These are phyloP conservation scores for Microsporum canis DNA, from an alignment of 2,329 filamentous ascomycete species.

Conservation along the genomic window DNA sequence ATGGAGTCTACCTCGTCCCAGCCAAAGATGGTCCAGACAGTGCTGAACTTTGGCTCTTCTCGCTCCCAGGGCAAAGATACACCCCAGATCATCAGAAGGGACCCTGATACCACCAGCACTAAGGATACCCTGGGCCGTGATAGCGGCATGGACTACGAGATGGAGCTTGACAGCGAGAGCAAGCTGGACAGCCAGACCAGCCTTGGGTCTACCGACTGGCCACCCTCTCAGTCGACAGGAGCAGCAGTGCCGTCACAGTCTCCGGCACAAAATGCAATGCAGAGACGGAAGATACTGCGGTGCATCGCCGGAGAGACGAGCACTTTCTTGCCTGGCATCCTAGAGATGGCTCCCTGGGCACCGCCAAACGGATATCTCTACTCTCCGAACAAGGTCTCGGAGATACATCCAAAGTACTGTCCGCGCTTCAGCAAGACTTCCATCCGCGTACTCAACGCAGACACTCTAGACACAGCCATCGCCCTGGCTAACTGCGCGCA, in stretches of 20 bases:
- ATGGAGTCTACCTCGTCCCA: background rate
- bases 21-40: constrained; percentile 14
- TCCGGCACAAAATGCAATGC: background rate
- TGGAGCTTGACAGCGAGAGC: constrained; percentile 10
- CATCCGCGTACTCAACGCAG: constrained; percentile 45
- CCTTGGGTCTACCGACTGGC: background rate
- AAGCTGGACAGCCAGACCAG: constrained; percentile 6
- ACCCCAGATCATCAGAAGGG: background rate
- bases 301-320: constrained; percentile 40
- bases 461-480: constrained; percentile 48
- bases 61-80: background rate
- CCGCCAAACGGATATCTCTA: constrained; percentile 31
- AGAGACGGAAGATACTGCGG: constrained; percentile 24
- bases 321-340: constrained; percentile 37
- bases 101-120: background rate
- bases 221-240: background rate
- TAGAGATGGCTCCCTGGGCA: constrained; percentile 35
- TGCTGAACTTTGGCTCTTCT: constrained; percentile 14
- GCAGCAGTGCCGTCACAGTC: background rate
- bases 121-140: background rate
- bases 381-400: constrained; percentile 28
- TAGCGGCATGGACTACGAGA: constrained; percentile 4
- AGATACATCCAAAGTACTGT: constrained; percentile 34
- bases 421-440: constrained; percentile 28
- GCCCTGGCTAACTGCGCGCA: constrained; percentile 20